A percentile compares a stretch with the other conserved stretches of the same genome.
Conservation (phyloP, 495 filamentous ascomycete species). For the Darksidea phi region DNA sequence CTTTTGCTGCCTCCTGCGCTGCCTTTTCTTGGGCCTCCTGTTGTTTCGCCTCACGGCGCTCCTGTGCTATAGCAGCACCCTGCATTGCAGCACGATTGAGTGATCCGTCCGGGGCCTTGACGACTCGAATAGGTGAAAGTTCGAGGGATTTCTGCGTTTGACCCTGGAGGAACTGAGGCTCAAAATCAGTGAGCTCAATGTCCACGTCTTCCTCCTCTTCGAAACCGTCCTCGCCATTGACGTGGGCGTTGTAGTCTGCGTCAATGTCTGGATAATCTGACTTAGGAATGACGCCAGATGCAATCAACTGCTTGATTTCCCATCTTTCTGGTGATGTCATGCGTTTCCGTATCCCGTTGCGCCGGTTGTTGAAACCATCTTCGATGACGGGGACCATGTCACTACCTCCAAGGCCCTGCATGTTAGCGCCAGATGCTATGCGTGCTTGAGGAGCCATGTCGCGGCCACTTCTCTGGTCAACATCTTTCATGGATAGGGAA, state of each 20-base stretch:
- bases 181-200: conserved; percentile 93
- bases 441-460: conserved; percentile 79
- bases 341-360: conserved; percentile 70
- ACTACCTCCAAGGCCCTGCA: conserved; percentile 63
- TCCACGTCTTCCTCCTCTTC: conserved; percentile 97
- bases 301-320: conserved; percentile 96
- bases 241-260: conserved; percentile 85
- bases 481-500: conserved; percentile 94
- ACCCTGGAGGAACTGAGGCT: conserved; percentile 92
- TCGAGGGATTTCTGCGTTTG: conserved; percentile 96
- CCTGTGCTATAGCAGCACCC: conserved; percentile 84
- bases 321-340: conserved; percentile 95
- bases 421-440: conserved; percentile 89
- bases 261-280: conserved; percentile 93
- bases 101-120: conserved; percentile 95
- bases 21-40: conserved; percentile 84
- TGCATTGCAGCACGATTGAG: conserved; percentile 94
- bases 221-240: conserved; percentile 82
- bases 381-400: conserved; percentile 55
- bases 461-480: conserved; percentile 84
- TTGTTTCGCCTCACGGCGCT: conserved; percentile 82
- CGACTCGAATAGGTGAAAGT: conserved; percentile 88
- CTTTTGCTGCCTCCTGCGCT: conserved; percentile 70
- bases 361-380: conserved; percentile 54
- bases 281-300: conserved; percentile 86